A percentile compares a stretch with the other conserved stretches of the same genome.
Evolutionary conservation across 495 filamentous ascomycete genomes (phyloP).

Genomic region (Xylaria longipes): DNA sequence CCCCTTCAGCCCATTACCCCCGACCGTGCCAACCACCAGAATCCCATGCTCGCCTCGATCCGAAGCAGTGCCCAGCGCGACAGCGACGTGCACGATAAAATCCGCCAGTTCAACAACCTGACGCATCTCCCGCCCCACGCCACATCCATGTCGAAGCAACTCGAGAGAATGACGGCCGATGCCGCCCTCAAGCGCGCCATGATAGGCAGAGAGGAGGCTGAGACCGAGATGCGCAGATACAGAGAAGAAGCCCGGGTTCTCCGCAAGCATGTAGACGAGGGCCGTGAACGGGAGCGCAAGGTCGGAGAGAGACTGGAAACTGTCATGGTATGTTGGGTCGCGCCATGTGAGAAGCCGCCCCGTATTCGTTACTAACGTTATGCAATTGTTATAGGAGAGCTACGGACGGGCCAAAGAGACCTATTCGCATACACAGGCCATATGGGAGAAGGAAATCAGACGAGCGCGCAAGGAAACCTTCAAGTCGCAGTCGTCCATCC

Average conservation of each 20-base stretch:
- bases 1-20: conserved; percentile 76
- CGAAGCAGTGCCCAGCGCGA: conserved; percentile 60
- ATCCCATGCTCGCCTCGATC: conserved; percentile 31
- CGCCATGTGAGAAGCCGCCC: not conserved
- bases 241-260: conserved; percentile 62
- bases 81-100: conserved; percentile 78
- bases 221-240: conserved; percentile 67
- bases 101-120: conserved; percentile 81
- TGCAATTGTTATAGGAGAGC: conserved; percentile 64
- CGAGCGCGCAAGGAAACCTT: conserved; percentile 84
- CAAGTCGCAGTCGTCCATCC: conserved; percentile 75
- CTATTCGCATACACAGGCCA: conserved; percentile 69
- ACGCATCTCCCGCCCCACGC: conserved; percentile 39
- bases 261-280: conserved; percentile 68
- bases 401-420: conserved; percentile 76
- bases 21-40: conserved; percentile 79
- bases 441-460: conserved; percentile 86
- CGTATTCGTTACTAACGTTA: not conserved
- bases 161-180: conserved; percentile 65
- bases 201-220: conserved; percentile 84
- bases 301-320: conserved; percentile 80
- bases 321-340: conserved; percentile 63
- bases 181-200: conserved; percentile 81
- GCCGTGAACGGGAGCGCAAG: conserved; percentile 72
- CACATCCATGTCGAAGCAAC: conserved; percentile 65